Evolutionary conservation across 75 land plant species (phyloP).

Genomic region (Cupressus sempervirens): DNA sequence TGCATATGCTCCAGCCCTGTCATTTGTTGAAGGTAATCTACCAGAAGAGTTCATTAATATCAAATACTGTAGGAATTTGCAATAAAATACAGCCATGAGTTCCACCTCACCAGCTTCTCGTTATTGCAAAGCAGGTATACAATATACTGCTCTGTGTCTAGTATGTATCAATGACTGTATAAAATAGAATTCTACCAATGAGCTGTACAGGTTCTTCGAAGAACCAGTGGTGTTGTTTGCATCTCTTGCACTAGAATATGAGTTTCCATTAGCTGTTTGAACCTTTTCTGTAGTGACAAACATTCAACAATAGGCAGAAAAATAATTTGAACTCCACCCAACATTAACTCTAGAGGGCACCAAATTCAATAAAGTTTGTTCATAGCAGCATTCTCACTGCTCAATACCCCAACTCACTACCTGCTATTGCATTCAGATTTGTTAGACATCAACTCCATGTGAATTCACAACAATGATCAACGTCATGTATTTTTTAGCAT

Average conservation of each 20-base stretch:
- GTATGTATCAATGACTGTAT: slow-evolving; percentile 1
- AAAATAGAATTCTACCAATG: slow-evolving; percentile 24
- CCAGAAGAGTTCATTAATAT: not conserved
- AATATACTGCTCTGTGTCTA: not conserved
- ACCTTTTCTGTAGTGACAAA: too few relatives aligned
- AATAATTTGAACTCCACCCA: too few relatives aligned
- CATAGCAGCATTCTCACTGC: too few relatives aligned
- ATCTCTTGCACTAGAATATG: slow-evolving; percentile 40
- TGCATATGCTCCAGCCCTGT: not conserved
- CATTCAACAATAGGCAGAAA: too few relatives aligned
- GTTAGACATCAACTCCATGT: too few relatives aligned
- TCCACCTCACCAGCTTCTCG: slow-evolving; percentile 3
- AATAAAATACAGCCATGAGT: not conserved
- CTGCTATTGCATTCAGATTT: too few relatives aligned
- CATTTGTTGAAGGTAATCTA: not conserved
- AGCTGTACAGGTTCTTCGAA: slow-evolving; percentile 35
- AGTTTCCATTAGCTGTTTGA: slow-evolving; percentile 54
- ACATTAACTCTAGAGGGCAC: too few relatives aligned
- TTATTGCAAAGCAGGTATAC: not conserved
- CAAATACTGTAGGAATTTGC: not conserved
- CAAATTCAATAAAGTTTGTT: too few relatives aligned
- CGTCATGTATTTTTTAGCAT: too few relatives aligned
- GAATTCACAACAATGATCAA: too few relatives aligned
- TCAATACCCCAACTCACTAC: too few relatives aligned
- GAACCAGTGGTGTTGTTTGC: slow-evolving; percentile 22